A percentile compares a stretch with the other conserved stretches of the same genome.
These are phyloP conservation scores for Camelina hispida DNA, from an alignment of 345 rosid genomes.

Conservation along the genomic window DNA sequence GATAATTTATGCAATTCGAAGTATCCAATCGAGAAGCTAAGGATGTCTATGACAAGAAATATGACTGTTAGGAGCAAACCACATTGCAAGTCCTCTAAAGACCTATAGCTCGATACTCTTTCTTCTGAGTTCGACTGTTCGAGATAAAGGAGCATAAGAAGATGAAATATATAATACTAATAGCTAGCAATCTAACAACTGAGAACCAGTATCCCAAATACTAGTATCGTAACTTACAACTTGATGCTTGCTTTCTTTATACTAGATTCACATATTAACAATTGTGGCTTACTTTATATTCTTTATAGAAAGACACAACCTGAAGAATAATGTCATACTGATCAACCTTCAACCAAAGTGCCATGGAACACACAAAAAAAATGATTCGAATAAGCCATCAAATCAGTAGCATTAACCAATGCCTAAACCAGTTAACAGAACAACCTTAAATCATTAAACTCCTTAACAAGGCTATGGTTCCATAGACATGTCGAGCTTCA, in stretches of 20 bases:
- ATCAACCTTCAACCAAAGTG: constrained; percentile 4
- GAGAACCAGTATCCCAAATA: background rate
- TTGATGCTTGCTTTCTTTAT: background rate
- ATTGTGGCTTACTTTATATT: background rate
- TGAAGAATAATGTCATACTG: background rate
- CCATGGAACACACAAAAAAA: background rate
- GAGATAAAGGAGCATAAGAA: too few species aligned
- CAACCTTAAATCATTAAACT: background rate
- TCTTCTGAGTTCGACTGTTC: too few species aligned
- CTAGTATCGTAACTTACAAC: background rate
- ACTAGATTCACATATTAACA: background rate
- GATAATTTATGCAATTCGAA: background rate
- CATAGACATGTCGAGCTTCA: background rate
- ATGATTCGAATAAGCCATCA: background rate
- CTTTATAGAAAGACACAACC: background rate
- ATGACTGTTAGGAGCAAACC: background rate
- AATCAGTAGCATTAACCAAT: background rate
- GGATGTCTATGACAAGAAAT: background rate
- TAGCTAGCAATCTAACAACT: constrained; percentile 8
- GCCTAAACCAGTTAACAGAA: background rate
- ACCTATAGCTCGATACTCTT: too few species aligned
- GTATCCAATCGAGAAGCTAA: background rate
- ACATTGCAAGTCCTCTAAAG: background rate
- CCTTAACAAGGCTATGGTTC: too few species aligned
- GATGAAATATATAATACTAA: background rate